Evolutionary conservation across 2,329 filamentous ascomycete genomes (phyloP).

Genomic region (Diaporthe australafricana): DNA sequence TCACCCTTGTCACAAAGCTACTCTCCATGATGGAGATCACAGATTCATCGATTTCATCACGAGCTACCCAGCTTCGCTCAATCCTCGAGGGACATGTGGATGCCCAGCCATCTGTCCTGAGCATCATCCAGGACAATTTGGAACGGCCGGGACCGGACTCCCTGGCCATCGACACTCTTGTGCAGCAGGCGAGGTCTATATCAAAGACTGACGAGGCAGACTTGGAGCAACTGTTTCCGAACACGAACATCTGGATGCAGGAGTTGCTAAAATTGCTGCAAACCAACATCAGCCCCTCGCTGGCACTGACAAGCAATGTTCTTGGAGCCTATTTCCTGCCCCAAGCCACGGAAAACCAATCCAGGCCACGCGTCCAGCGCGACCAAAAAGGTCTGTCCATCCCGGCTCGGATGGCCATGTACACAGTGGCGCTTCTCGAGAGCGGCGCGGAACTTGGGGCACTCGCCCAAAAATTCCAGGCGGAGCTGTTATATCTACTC

Average conservation of each 20-base stretch:
- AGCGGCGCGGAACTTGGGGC: constrained; percentile 52
- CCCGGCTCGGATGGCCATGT: constrained; percentile 80
- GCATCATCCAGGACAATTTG: constrained; percentile 67
- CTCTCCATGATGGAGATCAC: constrained; percentile 65
- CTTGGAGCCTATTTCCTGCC: constrained; percentile 76
- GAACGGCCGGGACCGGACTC: constrained; percentile 61
- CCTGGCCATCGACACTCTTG: constrained; percentile 65
- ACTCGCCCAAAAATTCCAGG: constrained; percentile 55
- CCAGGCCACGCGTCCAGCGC: constrained; percentile 50
- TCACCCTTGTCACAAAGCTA: constrained; percentile 63
- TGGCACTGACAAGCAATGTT: constrained; percentile 80
- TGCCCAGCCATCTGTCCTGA: constrained; percentile 58
- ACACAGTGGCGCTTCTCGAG: constrained; percentile 69
- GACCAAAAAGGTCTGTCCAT: constrained; percentile 79
- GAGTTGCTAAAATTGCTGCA: constrained; percentile 69
- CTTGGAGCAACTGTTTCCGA: constrained; percentile 70
- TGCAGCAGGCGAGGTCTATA: constrained; percentile 58
- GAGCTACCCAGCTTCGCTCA: constrained; percentile 55
- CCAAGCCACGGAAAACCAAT: constrained; percentile 30
- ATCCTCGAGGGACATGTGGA: constrained; percentile 58
- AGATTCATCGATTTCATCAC: constrained; percentile 52
- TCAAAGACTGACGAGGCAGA: constrained; percentile 49
- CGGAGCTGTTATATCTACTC: constrained; percentile 64
- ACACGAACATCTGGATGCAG: constrained; percentile 71
- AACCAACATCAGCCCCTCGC: constrained; percentile 66